Percentiles rank a stretch among this genome's conserved stretches.
Evolutionary conservation across 352 stramenopile genomes (phyloP).

Genomic region (Globisporangium nodosum): DNA sequence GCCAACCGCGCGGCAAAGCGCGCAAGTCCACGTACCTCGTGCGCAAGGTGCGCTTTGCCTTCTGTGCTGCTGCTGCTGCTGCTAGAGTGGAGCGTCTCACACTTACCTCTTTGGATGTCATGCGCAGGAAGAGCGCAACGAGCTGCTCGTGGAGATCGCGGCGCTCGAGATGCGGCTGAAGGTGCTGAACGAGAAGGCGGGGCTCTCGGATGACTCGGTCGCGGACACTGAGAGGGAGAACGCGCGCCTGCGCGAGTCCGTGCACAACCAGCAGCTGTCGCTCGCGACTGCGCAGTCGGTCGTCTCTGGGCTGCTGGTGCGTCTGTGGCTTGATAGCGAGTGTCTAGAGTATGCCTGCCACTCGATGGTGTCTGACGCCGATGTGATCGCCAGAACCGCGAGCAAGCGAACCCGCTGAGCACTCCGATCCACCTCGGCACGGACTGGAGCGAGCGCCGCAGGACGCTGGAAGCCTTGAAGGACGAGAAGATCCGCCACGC

Average conservation of each 20-base stretch:
- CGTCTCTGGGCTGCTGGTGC: conserved; percentile 25
- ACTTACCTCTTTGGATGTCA: background rate
- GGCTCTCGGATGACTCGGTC: conserved; percentile 15
- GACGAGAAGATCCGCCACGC: conserved; percentile 33
- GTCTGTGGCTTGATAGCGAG: background rate
- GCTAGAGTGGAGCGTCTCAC: too few species aligned
- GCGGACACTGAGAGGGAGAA: conserved; percentile 21
- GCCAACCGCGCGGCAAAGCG: conserved; percentile 12
- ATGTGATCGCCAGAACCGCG: background rate
- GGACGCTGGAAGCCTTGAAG: conserved; percentile 26
- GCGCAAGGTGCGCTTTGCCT: conserved; percentile 20
- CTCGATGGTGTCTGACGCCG: too few species aligned
- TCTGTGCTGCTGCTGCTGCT: background rate
- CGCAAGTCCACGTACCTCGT: conserved; percentile 35
- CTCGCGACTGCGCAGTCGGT: conserved; percentile 30
- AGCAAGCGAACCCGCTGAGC: conserved; percentile 24
- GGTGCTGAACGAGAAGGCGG: conserved; percentile 23
- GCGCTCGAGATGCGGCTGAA: conserved; percentile 25
- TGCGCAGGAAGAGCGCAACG: conserved; percentile 29
- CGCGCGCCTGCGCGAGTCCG: conserved; percentile 19
- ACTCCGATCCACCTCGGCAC: conserved; percentile 38
- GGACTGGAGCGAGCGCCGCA: conserved; percentile 19
- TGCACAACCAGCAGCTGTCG: conserved; percentile 26
- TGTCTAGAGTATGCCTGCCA: too few species aligned
- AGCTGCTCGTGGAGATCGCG: conserved; percentile 28